Conservation (phyloP, 1,284 basidiomycete genomes). For the Chalciporus sp. region DNA sequence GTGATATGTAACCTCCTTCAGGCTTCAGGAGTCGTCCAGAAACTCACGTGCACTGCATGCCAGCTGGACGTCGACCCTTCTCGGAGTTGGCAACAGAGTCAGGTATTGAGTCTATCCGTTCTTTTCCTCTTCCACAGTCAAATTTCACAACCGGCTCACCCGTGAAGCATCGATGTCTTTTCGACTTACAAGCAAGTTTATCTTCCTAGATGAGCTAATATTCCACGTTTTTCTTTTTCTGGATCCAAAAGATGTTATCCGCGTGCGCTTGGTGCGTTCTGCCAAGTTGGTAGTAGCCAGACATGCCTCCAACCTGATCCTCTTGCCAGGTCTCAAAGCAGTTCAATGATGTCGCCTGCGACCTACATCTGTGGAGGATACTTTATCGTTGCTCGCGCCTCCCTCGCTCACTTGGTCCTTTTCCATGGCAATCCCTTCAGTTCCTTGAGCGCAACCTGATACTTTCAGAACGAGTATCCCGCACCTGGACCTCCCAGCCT, state of each 20-base stretch:
- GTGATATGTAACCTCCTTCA: too few species aligned
- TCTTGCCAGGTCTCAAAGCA: slow-evolving; percentile 23
- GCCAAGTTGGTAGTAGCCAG: too few species aligned
- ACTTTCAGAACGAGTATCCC: slow-evolving; percentile 21
- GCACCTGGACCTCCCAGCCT: slow-evolving; percentile 26
- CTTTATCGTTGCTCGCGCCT: slow-evolving; percentile 19
- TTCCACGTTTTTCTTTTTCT: slow-evolving; percentile 19
- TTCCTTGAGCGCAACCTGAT: slow-evolving; percentile 22
- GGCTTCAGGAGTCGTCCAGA: too few species aligned
- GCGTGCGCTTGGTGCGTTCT: slow-evolving; percentile 20
- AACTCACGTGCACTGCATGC: too few species aligned
- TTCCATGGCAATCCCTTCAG: slow-evolving; percentile 24
- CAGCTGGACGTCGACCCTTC: too few species aligned
- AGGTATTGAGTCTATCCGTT: too few species aligned
- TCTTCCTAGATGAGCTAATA: slow-evolving; percentile 24
- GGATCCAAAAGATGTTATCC: slow-evolving; percentile 18
- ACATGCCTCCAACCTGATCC: not conserved
- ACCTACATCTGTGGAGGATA: slow-evolving; percentile 20
- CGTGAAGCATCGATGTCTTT: too few species aligned
- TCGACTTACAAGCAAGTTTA: too few species aligned
- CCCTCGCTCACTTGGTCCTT: slow-evolving; percentile 27
- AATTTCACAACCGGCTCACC: too few species aligned
- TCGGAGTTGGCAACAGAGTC: too few species aligned
- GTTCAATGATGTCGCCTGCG: slow-evolving; percentile 16
- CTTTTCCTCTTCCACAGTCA: too few species aligned